These are phyloP conservation scores for Smallanthus sonchifolius DNA, from an alignment of 129 eudicot species.

Conservation along the genomic window DNA sequence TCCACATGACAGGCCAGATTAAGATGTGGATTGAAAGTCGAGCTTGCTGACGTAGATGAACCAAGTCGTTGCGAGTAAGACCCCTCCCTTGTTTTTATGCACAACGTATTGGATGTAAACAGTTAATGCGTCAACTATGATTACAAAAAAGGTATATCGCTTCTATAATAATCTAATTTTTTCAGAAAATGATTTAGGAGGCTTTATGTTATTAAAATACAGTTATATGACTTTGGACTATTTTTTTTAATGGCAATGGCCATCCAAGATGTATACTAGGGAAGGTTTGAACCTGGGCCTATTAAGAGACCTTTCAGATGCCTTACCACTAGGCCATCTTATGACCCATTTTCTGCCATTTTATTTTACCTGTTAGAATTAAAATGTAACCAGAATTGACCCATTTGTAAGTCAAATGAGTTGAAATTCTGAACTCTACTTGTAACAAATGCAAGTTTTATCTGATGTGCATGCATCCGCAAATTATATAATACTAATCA, in stretches of 20 bases:
- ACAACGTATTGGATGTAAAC: neutral
- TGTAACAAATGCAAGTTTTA: neutral
- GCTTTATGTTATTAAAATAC: neutral
- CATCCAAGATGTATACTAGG: no score
- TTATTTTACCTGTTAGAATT: neutral
- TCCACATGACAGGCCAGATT: conserved; percentile 56
- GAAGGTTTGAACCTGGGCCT: no score
- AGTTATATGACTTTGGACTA: neutral
- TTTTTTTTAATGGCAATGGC: neutral
- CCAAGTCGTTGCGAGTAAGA: conserved; percentile 99
- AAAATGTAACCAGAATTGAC: neutral
- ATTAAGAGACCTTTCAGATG: no score
- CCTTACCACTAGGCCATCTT: neutral
- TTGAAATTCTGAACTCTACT: neutral
- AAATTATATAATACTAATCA: neutral
- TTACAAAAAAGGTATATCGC: neutral
- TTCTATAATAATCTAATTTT: neutral
- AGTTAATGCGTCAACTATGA: neutral
- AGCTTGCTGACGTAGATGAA: conserved; percentile 75
- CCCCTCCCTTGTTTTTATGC: neutral
- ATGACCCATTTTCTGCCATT: neutral
- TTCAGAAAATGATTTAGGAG: neutral
- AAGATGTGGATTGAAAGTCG: conserved; percentile 80
- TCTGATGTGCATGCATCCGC: neutral
- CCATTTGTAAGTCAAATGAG: neutral